Conservation (phyloP, 345 rosid genomes). For the Populus euphratica region DNA sequence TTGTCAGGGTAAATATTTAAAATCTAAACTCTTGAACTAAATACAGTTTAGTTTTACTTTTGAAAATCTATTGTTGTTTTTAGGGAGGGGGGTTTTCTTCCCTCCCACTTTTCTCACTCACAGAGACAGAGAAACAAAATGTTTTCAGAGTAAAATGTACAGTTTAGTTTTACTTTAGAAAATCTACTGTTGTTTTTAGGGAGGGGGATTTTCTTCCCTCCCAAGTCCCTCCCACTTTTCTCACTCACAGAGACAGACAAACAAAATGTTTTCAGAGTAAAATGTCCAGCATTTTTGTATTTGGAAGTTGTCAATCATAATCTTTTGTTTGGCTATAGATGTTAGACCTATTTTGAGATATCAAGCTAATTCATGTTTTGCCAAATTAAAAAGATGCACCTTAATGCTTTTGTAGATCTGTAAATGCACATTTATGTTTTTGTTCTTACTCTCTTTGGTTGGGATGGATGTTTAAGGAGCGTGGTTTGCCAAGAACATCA, state of each 20-base stretch:
- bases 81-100: background rate
- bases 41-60: background rate
- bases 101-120: background rate
- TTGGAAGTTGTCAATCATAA: background rate
- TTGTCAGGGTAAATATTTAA: conserved; percentile 36
- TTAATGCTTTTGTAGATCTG: background rate
- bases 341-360: background rate
- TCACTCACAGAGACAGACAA: background rate
- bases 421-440: background rate
- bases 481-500: conserved; percentile 43
- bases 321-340: background rate
- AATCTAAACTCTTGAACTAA: conserved; percentile 8
- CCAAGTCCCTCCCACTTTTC: background rate
- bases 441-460: background rate
- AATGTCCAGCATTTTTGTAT: background rate
- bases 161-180: background rate
- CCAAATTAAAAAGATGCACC: background rate
- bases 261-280: background rate
- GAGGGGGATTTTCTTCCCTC: background rate
- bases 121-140: background rate
- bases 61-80: background rate
- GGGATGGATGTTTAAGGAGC: conserved; percentile 34
- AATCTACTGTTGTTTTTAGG: background rate
- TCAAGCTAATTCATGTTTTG: background rate
- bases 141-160: background rate